Conservation (phyloP, 2,329 filamentous ascomycete genomes). For the Daldinia sp. region DNA sequence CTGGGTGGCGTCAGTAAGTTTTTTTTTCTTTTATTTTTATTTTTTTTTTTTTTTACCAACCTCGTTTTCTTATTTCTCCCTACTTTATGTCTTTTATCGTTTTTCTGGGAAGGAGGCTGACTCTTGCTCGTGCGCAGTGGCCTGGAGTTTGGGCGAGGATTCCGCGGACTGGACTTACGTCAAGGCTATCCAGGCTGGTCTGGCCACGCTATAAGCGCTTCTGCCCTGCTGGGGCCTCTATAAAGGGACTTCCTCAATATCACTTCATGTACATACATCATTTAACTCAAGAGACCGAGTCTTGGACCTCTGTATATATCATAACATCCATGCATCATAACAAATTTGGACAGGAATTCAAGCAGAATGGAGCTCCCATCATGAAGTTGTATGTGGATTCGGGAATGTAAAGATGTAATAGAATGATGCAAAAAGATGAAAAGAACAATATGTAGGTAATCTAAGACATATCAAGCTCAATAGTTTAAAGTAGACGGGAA, state of each 20-base stretch:
- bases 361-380: background rate
- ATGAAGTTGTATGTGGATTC: background rate
- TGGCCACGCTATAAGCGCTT: conserved; percentile 35
- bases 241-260: background rate
- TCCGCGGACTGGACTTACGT: conserved; percentile 35
- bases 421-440: background rate
- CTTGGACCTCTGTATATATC: conserved; percentile 3
- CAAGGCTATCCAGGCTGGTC: conserved; percentile 40
- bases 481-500: background rate
- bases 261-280: conserved; percentile 27
- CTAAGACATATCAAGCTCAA: background rate
- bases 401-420: background rate
- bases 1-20: conserved; percentile 73
- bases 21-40: background rate
- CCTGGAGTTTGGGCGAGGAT: conserved; percentile 45
- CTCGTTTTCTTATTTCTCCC: background rate
- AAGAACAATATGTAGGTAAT: background rate
- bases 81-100: too few relatives aligned
- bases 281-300: background rate
- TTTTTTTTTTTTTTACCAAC: background rate
- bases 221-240: too few relatives aligned
- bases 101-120: conserved; percentile 22
- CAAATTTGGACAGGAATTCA: background rate
- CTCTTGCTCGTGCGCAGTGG: conserved; percentile 31
- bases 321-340: background rate